These are phyloP conservation scores for Artemisia annua DNA, from an alignment of 129 eudicot genomes.

Conservation along the genomic window DNA sequence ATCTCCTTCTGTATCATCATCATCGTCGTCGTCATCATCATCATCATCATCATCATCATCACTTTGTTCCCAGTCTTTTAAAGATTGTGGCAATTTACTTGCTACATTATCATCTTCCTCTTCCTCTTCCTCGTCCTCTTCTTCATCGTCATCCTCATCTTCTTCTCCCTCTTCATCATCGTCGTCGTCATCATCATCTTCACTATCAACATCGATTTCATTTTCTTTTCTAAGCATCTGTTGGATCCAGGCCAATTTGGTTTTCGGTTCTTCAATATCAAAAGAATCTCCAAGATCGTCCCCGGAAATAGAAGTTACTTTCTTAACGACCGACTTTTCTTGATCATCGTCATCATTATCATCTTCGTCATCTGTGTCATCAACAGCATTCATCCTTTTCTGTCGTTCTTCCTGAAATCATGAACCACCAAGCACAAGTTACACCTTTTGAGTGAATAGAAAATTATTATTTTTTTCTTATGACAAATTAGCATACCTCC, in stretches of 20 bases:
- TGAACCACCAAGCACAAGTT: slow-evolving; percentile 23
- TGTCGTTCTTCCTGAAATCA: slow-evolving; percentile 72
- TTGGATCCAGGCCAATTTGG: slow-evolving; percentile 67
- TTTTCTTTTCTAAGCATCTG: slow-evolving; percentile 52
- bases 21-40: slow-evolving; percentile 45
- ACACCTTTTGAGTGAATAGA: too few relatives aligned
- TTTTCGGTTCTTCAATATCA: slow-evolving; percentile 45
- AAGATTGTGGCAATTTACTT: slow-evolving; percentile 41
- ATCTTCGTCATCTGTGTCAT: slow-evolving; percentile 78
- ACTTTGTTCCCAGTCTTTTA: slow-evolving; percentile 98
- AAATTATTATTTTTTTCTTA: too few relatives aligned
- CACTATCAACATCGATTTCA: slow-evolving; percentile 48
- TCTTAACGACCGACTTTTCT: slow-evolving; percentile 32
- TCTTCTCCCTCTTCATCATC: slow-evolving; percentile 40
- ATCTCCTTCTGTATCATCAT: slow-evolving; percentile 52
- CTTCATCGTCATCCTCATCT: slow-evolving; percentile 35
- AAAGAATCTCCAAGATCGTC: slow-evolving; percentile 98
- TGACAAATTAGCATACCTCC: slow-evolving; percentile 55
- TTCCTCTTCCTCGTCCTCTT: slow-evolving; percentile 35
- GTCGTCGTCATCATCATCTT: slow-evolving; percentile 46
- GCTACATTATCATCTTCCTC: slow-evolving; percentile 26
- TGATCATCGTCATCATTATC: slow-evolving; percentile 53
- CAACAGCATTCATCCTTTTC: slow-evolving; percentile 74
- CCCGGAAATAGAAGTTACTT: slow-evolving; percentile 66
- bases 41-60: slow-evolving; percentile 74